Evolutionary conservation across 2,329 filamentous ascomycete genomes (phyloP), one percentile per base, ranked within the genome.

Genomic region (Fusarium sacchari): DNA sequence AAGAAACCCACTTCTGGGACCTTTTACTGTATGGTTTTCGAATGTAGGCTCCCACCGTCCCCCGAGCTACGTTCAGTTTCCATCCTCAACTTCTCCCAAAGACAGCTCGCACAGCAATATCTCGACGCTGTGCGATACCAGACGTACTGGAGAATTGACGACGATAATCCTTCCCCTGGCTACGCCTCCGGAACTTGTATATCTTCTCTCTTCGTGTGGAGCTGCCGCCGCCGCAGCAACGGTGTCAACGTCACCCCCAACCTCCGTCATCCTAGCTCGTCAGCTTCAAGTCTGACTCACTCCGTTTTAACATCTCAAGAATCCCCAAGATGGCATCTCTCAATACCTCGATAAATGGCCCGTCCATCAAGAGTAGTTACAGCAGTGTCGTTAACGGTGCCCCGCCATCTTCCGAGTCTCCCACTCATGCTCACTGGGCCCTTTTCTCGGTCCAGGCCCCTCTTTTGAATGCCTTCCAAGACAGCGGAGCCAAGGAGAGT

Each of bases 381-480:
- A 86, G 87, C 77, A 86, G 85, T 57, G 88, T 91, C 69, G 82
- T 90, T 77, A 89, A 88, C 77, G 86, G 85, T 69, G 82, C 85
- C 53, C 81, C 85, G 58, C 81, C 84, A 32, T 84, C 87, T 39
- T 86, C 88, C 40, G 87, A 86, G 80, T 97, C 95, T 53, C 89
- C 94, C 43, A 97, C 95, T 53, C 94, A 93, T 80, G 95, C 90
- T 72, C 94, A 96, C 86, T 99, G 96, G 96, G 96, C 94, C 26
- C 87, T 99, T 70, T 97, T 97, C 85, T 93, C 94, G 13, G 96
- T 99, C 44, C 94, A 96, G 81, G 94, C 96, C 68, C 96, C 96
- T 61, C 89, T 99, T 44, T 89, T 94, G 81, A 98, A 93, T 85
- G 95, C 95, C 67, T 99, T 99, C 82, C 94, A 97, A 83, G 94